These are phyloP conservation scores for Neurospora sp. DNA, from an alignment of 2,329 filamentous ascomycete species.

Conservation along the genomic window DNA sequence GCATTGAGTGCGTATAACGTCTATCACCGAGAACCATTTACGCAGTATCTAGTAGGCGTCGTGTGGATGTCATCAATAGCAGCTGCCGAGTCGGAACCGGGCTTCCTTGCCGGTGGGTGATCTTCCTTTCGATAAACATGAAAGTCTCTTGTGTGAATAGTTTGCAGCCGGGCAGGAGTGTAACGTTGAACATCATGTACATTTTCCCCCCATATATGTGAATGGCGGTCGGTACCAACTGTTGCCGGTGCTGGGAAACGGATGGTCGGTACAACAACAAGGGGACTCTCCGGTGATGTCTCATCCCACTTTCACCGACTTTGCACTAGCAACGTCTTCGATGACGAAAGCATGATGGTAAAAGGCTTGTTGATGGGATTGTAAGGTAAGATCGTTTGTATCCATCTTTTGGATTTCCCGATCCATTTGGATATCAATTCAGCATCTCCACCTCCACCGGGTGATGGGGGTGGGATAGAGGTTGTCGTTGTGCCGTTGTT, in stretches of 20 bases:
- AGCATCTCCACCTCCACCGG: not conserved
- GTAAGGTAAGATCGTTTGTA: not conserved
- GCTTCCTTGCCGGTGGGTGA: not conserved
- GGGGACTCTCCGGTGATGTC: not conserved
- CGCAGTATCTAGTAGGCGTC: not conserved
- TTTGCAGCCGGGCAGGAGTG: not conserved
- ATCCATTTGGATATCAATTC: not conserved
- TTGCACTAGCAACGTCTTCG: not conserved
- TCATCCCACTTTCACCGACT: not conserved
- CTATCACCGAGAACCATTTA: not conserved
- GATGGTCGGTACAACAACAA: not conserved
- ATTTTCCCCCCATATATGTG: not conserved
- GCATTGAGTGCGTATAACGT: not conserved
- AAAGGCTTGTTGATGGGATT: not conserved
- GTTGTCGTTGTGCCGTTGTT: not conserved
- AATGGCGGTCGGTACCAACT: not conserved
- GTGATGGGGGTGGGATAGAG: not conserved
- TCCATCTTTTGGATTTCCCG: not conserved
- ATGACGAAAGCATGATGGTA: not conserved
- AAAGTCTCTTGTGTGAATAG: not conserved
- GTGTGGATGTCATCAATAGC: not conserved
- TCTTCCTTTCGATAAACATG: not conserved
- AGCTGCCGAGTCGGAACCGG: not conserved
- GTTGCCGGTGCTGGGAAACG: not conserved
- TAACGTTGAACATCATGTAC: not conserved